phyloP scores from a whole-genome alignment of 75 land plant species.

The Cryptomeria japonica region DNA sequence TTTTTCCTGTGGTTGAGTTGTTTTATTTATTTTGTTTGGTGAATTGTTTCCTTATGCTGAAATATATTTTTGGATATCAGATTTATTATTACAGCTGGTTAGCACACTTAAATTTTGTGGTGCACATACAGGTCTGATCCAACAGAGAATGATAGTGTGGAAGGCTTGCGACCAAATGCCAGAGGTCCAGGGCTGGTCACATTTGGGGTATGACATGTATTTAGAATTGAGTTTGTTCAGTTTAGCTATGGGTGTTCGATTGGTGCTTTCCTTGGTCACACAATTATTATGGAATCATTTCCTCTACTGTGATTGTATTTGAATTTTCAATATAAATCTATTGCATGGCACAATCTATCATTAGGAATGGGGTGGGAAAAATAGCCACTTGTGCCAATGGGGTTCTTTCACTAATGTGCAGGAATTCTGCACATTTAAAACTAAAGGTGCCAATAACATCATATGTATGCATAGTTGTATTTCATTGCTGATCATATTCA shows the following conservation, averaged over 20 bases:
- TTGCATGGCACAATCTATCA: background rate
- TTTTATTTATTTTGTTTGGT: slow-evolving; percentile 6
- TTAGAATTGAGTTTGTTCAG: background rate
- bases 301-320: background rate
- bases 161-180: slow-evolving; percentile 94
- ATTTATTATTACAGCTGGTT: background rate
- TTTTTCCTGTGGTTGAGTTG: background rate
- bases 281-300: background rate
- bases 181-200: slow-evolving; percentile 92
- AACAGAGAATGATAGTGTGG: slow-evolving; percentile 91
- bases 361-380: too few species aligned
- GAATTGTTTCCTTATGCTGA: background rate
- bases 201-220: slow-evolving; percentile 70
- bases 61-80: background rate
- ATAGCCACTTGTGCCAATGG: background rate
- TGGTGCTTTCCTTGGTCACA: background rate
- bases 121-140: slow-evolving; percentile 80
- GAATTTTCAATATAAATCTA: background rate
- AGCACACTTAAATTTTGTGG: too few species aligned
- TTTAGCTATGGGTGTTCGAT: background rate
- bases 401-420: background rate
- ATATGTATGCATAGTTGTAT: background rate
- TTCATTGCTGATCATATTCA: background rate
- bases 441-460: background rate
- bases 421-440: background rate